A percentile compares a stretch with the other conserved stretches of the same genome.
Conservation (phyloP, 805 yeast species). For the Phaffomyces thermotolerans region DNA sequence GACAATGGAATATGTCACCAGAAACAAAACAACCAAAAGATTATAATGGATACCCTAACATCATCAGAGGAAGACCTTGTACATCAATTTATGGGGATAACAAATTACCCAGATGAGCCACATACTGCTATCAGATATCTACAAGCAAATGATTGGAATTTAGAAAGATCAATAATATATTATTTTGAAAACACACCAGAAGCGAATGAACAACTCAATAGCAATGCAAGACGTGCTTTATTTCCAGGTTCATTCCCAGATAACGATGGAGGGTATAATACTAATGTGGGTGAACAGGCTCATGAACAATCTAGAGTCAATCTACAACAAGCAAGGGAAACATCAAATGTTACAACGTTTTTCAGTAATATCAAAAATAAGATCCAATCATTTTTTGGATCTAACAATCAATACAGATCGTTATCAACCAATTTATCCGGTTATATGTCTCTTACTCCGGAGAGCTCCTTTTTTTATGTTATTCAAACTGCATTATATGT, state of each 20-base stretch:
- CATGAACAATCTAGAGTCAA: background rate
- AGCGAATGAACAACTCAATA: slow-evolving; percentile 20
- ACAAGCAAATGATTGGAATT: slow-evolving; percentile 30
- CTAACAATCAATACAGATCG: slow-evolving; percentile 21
- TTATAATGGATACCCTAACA: slow-evolving; percentile 15
- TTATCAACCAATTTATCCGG: slow-evolving; percentile 17
- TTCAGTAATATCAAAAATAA: slow-evolving; percentile 14
- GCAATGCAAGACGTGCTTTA: slow-evolving; percentile 8
- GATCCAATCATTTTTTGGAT: slow-evolving; percentile 17
- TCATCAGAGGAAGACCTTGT: slow-evolving; percentile 8
- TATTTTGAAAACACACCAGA: slow-evolving; percentile 20
- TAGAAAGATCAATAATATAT: slow-evolving; percentile 27
- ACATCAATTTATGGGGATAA: slow-evolving; percentile 14
- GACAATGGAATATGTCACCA: too few species aligned
- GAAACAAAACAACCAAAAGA: too few species aligned
- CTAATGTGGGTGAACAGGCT: slow-evolving; percentile 5
- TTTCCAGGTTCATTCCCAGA: slow-evolving; percentile 20
- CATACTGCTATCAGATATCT: slow-evolving; percentile 18
- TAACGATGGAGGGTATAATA: slow-evolving; percentile 2
- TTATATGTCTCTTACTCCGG: slow-evolving; percentile 18
- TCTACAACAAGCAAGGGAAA: background rate
- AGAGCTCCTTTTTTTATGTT: slow-evolving; percentile 20
- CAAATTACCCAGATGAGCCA: slow-evolving; percentile 15
- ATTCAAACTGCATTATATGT: slow-evolving; percentile 25
- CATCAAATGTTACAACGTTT: background rate